Conservation (phyloP, 345 rosid species). For the Salix purpurea region DNA sequence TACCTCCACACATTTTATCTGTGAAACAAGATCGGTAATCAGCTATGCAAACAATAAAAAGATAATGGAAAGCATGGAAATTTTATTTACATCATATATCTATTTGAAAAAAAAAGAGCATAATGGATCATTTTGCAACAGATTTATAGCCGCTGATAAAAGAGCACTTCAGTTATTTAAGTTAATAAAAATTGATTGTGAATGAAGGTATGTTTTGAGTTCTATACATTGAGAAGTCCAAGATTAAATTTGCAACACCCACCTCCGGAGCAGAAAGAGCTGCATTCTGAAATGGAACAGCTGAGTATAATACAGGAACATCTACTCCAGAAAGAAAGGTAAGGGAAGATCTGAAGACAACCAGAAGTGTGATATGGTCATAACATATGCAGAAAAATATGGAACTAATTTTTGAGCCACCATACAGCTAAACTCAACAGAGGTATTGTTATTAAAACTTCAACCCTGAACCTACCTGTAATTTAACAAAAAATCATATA, state of each 20-base stretch:
- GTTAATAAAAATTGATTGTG: neutral
- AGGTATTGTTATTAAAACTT: neutral
- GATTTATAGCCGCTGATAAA: neutral
- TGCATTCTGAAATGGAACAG: conserved; percentile 72
- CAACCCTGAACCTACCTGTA: conserved; percentile 47
- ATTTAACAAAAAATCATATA: conserved; percentile 82
- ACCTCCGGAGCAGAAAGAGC: conserved; percentile 88
- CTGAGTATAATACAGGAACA: conserved; percentile 77
- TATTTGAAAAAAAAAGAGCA: neutral
- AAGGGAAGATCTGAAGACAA: conserved; percentile 57
- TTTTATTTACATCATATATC: neutral
- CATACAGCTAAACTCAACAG: neutral
- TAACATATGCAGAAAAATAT: neutral
- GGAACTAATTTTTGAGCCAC: neutral
- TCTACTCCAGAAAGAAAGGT: conserved; percentile 61
- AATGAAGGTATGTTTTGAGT: neutral
- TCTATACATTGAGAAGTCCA: neutral
- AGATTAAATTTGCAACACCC: conserved; percentile 10
- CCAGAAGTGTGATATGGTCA: conserved; percentile 14
- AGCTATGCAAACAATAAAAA: neutral
- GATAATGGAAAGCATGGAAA: neutral
- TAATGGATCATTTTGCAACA: neutral
- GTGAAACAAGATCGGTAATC: conserved; percentile 23
- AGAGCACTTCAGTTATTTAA: neutral
- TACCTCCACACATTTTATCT: conserved; percentile 75